Evolutionary conservation across 1,139 yeast species (phyloP).

Genomic region (Oligophagozyma castellii): DNA sequence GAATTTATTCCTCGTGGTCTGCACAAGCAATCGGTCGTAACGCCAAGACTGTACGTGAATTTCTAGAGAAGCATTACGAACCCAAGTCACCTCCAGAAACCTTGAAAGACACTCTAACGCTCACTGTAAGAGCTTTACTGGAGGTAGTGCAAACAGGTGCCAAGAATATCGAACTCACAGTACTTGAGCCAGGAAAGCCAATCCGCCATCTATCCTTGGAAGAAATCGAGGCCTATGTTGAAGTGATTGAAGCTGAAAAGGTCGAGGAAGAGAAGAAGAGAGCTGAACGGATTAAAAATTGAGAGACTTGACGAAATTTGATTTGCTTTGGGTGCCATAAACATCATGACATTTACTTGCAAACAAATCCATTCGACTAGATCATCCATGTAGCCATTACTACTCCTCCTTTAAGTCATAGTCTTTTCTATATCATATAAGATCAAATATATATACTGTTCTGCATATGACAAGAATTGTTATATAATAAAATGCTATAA

Average conservation of each 20-base stretch:
- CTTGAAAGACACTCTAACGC: constrained; percentile 63
- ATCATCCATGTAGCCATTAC: no score
- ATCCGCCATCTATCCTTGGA: constrained; percentile 50
- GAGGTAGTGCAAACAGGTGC: constrained; percentile 99
- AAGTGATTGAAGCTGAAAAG: constrained; percentile 81
- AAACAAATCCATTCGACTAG: no score
- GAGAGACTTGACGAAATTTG: no score
- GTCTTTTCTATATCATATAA: no score
- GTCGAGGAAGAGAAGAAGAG: constrained; percentile 42
- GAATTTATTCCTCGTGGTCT: constrained; percentile 97
- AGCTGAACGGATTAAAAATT: no score
- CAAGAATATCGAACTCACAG: constrained; percentile 84
- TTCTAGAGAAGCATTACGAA: constrained; percentile 74
- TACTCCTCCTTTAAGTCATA: no score
- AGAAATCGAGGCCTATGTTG: constrained; percentile 63
- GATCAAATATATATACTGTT: no score
- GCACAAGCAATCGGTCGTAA: constrained; percentile 97
- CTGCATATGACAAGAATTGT: no score
- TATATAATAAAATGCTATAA: no score
- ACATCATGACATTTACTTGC: no score
- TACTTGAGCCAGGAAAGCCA: constrained; percentile 54
- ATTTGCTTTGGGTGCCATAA: no score
- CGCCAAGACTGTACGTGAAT: constrained; percentile 88
- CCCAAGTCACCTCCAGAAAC: constrained; percentile 42
- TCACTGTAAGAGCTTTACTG: constrained; percentile 73